Base-by-base conservation (phyloP, 208 protist species). In the Phytomonas sp. region DNA sequence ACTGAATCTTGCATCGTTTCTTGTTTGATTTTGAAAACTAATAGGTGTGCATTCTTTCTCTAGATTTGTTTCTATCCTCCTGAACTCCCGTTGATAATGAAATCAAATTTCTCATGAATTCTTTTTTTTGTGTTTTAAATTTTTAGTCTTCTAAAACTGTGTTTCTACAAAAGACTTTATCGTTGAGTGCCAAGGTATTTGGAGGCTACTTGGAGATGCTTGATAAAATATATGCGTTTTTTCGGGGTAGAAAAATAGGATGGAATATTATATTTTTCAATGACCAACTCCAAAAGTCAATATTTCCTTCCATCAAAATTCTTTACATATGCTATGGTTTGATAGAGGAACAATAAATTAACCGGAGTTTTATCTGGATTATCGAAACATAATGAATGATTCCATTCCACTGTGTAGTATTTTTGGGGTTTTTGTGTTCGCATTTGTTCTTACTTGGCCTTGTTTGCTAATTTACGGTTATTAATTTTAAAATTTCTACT, bases 1-100 rank as follows among this genome's bases (percentile, higher is more conserved):
- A 3, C 16, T 63, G 32, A 34, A 59, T 63, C 65, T 59, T 45
- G 23, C 37, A 49, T 63, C 8, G 65, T 42, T 59, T 65, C 19
- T n/a, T 65, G 8, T n/a, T 40, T 63, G n/a, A n/a, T 11, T 5
- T 56, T 26, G 26, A 56, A 26, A 56, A 56, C 7, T 56, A 19
- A 56, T 56, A 19, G 6, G 45, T 0, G 16, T 26, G 19, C 23
- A 7, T 56, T 56, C 23, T 56, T 56, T 19, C 45, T 26, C 45
- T 6, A 56, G 26, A 56, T 56, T 56, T 26, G 23, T 56, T 23
- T 11, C 40, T 56, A 56, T 56, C 19, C 45, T 56, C 16, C 45
- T 56, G 45, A 56, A 23, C 10, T 26, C 45, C 45, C 26, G 45
- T 23, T 26, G 45, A 5, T 4, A 56, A 56, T 26, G 11, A 5